A percentile compares a stretch with the other conserved stretches of the same genome.
These are phyloP conservation scores for Sherardia arvensis DNA, from an alignment of 257 asterid genomes.

Conservation along the genomic window DNA sequence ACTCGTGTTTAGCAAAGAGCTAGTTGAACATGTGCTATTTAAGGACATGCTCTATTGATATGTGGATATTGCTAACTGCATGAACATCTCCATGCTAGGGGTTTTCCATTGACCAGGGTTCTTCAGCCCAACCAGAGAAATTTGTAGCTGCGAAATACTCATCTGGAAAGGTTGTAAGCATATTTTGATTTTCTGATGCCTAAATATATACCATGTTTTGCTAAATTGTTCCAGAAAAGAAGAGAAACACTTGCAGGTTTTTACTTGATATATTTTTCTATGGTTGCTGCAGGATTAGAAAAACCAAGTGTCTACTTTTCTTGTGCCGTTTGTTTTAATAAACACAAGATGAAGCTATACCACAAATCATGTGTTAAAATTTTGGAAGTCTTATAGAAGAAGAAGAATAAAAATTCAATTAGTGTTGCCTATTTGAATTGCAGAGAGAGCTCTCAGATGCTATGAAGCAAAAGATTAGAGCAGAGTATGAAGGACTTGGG, in stretches of 20 bases:
- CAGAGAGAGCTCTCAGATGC: conserved; percentile 88
- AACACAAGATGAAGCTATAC: conserved; percentile 45
- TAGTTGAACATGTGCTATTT: not conserved
- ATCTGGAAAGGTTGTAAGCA: conserved; percentile 57
- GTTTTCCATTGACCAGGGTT: conserved; percentile 51
- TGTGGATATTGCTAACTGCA: conserved; percentile 1
- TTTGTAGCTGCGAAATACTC: conserved; percentile 85
- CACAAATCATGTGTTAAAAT: conserved; percentile 43
- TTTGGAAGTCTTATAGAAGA: conserved; percentile 33
- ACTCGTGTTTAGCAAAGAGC: not conserved
- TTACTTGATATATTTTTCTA: conserved; percentile 22
- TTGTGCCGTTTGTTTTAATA: conserved; percentile 42
- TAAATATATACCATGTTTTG: not conserved
- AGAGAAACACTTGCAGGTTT: conserved; percentile 5
- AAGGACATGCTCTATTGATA: not conserved
- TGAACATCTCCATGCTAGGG: conserved; percentile 43
- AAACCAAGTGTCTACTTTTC: conserved; percentile 47
- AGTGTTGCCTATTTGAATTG: conserved; percentile 62
- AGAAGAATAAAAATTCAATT: conserved; percentile 42
- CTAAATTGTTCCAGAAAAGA: not conserved
- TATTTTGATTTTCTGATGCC: not conserved
- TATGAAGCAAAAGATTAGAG: conserved; percentile 91
- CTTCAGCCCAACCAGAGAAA: conserved; percentile 57
- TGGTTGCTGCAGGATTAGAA: conserved; percentile 76
- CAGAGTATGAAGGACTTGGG: conserved; percentile 80